Conservation (phyloP, 768 basidiomycete species). For the Suillus ampliporus region DNA sequence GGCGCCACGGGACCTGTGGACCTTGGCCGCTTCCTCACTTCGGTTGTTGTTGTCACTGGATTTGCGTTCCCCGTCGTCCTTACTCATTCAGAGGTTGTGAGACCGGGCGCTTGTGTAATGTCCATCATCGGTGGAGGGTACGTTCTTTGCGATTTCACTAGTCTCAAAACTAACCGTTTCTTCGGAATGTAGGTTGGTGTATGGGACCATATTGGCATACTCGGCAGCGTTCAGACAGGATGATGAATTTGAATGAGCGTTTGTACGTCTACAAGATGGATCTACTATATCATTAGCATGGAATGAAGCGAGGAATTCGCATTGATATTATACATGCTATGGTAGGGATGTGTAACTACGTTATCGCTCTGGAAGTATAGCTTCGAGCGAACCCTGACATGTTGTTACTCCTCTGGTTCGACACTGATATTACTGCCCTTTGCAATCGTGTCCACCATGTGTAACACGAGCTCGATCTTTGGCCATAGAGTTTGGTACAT, state of each 20-base stretch:
- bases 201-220: conserved; percentile 90
- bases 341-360: neutral
- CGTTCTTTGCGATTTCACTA: conserved; percentile 35
- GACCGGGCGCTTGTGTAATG: conserved; percentile 87
- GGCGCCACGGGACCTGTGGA: conserved; percentile 76
- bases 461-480: conserved; percentile 30
- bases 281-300: conserved; percentile 16
- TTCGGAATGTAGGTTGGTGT: conserved; percentile 71
- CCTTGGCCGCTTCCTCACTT: conserved; percentile 93
- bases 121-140: conserved; percentile 92
- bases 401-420: neutral
- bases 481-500: conserved; percentile 34
- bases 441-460: conserved; percentile 38
- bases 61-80: conserved; percentile 92
- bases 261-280: conserved; percentile 14
- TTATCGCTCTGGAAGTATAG: neutral
- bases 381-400: neutral
- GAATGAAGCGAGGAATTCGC: neutral
- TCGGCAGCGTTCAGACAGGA: conserved; percentile 83
- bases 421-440: neutral
- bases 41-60: conserved; percentile 89
- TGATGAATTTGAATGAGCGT: conserved; percentile 69
- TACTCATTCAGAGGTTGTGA: conserved; percentile 89
- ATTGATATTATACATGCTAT: neutral
- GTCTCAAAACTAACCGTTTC: conserved; percentile 9